Evolutionary conservation across 2,329 filamentous ascomycete genomes (phyloP).

Genomic region (Claviceps digitariae): DNA sequence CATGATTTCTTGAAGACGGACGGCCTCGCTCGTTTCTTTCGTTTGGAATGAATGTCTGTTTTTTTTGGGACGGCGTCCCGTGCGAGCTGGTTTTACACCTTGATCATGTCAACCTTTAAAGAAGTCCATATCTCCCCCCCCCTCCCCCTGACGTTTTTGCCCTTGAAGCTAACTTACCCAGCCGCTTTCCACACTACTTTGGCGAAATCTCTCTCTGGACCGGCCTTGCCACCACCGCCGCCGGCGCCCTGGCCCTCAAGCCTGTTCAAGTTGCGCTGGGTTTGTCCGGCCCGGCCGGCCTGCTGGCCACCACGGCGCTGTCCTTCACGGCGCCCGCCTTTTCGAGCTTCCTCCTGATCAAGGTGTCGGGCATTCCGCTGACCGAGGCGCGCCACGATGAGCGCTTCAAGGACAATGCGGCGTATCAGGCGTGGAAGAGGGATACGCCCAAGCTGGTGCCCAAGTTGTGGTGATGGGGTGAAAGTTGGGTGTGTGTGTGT

Average conservation of each 20-base stretch:
- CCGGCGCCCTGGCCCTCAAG: conserved; percentile 39
- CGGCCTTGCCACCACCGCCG: conserved; percentile 47
- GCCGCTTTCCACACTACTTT: conserved; percentile 57
- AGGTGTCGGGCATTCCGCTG: conserved; percentile 50
- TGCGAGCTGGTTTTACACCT: no score
- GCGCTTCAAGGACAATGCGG: conserved; percentile 46
- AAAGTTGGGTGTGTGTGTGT: no score
- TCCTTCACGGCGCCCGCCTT: conserved; percentile 50
- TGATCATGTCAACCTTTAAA: no score
- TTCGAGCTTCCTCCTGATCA: conserved; percentile 46
- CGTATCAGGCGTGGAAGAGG: conserved; percentile 55
- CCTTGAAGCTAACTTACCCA: conserved; percentile 4
- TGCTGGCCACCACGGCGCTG: conserved; percentile 23
- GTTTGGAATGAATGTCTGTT: no score
- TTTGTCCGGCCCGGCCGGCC: conserved; percentile 26
- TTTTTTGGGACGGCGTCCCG: no score
- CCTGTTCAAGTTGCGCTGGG: conserved; percentile 45
- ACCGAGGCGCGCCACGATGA: conserved; percentile 58
- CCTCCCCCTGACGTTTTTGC: no score
- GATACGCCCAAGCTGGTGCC: conserved; percentile 52
- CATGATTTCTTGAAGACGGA: no score
- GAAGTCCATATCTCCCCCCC: no score
- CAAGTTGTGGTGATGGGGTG: conserved; percentile 31
- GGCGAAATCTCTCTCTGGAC: conserved; percentile 59
- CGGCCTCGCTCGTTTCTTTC: no score